Conservation (phyloP, 371 early-diverging fungal species). For the Zancudomyces culisetae region DNA sequence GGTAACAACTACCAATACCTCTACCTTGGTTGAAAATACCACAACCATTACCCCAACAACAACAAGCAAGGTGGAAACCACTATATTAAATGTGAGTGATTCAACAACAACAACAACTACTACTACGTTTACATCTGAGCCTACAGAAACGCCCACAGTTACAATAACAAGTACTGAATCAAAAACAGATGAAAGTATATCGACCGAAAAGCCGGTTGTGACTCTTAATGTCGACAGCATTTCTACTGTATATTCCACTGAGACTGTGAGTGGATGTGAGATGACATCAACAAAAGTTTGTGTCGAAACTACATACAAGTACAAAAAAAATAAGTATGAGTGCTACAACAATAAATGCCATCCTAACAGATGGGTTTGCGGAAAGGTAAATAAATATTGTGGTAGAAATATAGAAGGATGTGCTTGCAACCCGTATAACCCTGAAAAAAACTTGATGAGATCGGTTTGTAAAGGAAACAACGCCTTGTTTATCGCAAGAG, state of each 20-base stretch:
- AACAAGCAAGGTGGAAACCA: neutral
- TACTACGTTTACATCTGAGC: neutral
- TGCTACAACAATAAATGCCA: neutral
- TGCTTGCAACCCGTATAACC: neutral
- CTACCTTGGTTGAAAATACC: too few species aligned
- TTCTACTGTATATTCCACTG: neutral
- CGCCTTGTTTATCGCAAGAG: neutral
- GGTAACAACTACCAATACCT: neutral
- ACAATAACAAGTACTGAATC: neutral
- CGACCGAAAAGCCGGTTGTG: neutral
- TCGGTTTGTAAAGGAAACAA: neutral
- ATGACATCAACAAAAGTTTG: neutral
- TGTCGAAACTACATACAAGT: neutral
- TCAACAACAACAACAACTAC: neutral
- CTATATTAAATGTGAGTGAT: neutral
- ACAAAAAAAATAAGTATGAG: neutral
- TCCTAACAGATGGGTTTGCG: neutral
- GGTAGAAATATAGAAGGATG: neutral
- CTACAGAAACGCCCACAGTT: neutral
- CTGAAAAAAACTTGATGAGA: neutral
- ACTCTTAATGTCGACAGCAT: neutral
- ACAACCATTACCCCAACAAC: neutral
- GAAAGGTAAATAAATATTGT: neutral
- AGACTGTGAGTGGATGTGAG: neutral
- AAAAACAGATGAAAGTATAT: too few species aligned